Percentiles rank a stretch among this genome's conserved stretches.
These are phyloP conservation scores for Lavandula angustifolia DNA, from an alignment of 257 asterid species.

Conservation along the genomic window DNA sequence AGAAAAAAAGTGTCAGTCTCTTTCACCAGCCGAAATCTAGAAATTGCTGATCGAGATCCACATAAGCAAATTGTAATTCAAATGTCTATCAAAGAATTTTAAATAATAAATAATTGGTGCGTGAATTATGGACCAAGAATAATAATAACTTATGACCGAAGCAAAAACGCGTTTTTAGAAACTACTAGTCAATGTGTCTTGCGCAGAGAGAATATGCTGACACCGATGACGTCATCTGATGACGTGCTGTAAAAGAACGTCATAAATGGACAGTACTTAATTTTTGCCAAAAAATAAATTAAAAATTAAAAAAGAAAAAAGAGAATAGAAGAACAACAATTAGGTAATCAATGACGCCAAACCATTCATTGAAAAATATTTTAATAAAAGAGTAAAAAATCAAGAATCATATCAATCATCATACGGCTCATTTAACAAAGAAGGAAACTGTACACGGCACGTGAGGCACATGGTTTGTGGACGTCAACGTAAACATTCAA, in stretches of 20 bases:
- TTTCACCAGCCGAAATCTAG: conserved; percentile 31
- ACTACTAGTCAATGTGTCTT: conserved; percentile 9
- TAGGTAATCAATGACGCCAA: too few relatives aligned
- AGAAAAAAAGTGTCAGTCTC: background rate
- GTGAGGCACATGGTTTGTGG: conserved; percentile 24
- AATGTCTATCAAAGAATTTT: too few relatives aligned
- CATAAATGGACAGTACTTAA: conserved; percentile 4
- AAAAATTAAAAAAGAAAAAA: too few relatives aligned
- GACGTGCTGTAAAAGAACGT: conserved; percentile 3
- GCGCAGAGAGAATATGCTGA: background rate
- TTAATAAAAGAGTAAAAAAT: too few relatives aligned
- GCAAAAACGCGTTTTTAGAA: conserved; percentile 33
- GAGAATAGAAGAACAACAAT: too few relatives aligned
- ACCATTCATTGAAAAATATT: too few relatives aligned
- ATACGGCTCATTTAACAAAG: background rate
- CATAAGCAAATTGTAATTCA: conserved; percentile 20
- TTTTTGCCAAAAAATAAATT: too few relatives aligned
- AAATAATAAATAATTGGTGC: background rate
- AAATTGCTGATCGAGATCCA: conserved; percentile 33
- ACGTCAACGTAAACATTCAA: background rate
- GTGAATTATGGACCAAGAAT: background rate
- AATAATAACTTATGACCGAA: background rate
- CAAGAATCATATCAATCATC: too few relatives aligned
- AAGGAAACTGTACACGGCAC: background rate
- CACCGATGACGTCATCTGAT: background rate